A percentile compares a stretch with the other conserved stretches of the same genome.
Conservation (phyloP, 1,284 basidiomycete species). For the Tylopilus orsonianus region DNA sequence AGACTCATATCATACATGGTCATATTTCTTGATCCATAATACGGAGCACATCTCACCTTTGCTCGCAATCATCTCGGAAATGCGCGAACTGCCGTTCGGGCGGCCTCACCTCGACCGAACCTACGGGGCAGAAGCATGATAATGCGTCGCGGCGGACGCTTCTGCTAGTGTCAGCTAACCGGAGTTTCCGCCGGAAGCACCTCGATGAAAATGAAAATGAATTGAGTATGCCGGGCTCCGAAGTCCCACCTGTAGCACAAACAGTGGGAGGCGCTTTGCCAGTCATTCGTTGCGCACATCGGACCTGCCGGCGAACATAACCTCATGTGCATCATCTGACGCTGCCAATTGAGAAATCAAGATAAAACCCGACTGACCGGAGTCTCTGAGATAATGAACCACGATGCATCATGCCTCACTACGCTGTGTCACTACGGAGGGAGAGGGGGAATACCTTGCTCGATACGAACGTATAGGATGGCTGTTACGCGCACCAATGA, state of each 20-base stretch:
- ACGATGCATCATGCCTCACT: not conserved
- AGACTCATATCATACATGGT: not conserved
- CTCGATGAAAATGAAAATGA: not conserved
- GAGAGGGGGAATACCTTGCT: not conserved
- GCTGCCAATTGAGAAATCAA: no score
- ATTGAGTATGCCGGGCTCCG: not conserved
- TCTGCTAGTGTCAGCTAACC: no score
- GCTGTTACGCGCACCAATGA: not conserved
- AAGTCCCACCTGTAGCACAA: not conserved
- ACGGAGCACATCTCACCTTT: not conserved
- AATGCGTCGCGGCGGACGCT: not conserved
- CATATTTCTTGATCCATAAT: not conserved
- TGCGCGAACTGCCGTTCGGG: not conserved
- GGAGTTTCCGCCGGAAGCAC: conserved; percentile 15
- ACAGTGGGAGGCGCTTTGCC: no score
- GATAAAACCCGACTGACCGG: not conserved
- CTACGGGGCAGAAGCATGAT: not conserved
- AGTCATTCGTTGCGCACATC: not conserved
- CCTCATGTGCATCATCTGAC: no score
- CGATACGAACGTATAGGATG: no score
- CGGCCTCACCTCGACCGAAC: not conserved
- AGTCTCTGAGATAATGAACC: not conserved
- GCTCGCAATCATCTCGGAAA: conserved; percentile 12
- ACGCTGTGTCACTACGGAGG: not conserved
- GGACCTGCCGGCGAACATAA: not conserved